Conservation (phyloP, 495 filamentous ascomycete species). For the Neurospora tetraspora region DNA sequence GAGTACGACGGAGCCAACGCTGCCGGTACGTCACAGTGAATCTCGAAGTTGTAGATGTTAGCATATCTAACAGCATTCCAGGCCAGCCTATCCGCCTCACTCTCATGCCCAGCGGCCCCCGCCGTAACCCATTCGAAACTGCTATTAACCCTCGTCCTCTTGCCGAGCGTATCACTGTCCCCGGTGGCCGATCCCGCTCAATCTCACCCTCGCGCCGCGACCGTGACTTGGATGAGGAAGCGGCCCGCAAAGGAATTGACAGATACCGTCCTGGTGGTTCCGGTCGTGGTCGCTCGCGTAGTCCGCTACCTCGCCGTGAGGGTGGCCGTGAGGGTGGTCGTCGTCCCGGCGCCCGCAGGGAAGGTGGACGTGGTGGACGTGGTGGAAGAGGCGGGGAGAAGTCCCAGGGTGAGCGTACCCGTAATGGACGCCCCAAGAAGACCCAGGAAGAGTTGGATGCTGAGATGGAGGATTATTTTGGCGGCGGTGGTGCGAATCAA, state of each 20-base stretch:
- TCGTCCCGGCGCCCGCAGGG: slow-evolving; percentile 41
- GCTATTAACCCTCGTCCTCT: slow-evolving; percentile 51
- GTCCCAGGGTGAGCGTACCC: slow-evolving; percentile 21
- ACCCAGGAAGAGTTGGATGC: slow-evolving; percentile 87
- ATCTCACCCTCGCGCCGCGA: slow-evolving; percentile 44
- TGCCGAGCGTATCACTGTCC: slow-evolving; percentile 62
- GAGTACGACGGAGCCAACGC: slow-evolving; percentile 90
- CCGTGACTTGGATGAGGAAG: slow-evolving; percentile 17
- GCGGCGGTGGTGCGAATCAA: slow-evolving; percentile 27
- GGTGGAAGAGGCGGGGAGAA: slow-evolving; percentile 32
- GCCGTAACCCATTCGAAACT: slow-evolving; percentile 48
- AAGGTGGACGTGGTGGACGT: slow-evolving; percentile 30
- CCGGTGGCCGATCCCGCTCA: slow-evolving; percentile 39
- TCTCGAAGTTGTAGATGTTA: background rate
- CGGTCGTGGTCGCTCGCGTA: slow-evolving; percentile 8
- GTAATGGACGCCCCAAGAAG: slow-evolving; percentile 63
- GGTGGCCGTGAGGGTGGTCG: slow-evolving; percentile 39
- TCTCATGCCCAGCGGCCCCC: slow-evolving; percentile 45
- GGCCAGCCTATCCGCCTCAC: slow-evolving; percentile 79
- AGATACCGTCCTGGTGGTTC: slow-evolving; percentile 7
- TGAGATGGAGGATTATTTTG: slow-evolving; percentile 95
- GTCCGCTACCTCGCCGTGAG: slow-evolving; percentile 3
- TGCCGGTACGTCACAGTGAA: slow-evolving; percentile 42
- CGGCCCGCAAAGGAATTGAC: slow-evolving; percentile 30
- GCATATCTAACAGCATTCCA: slow-evolving; percentile 14